Evolutionary conservation across 1,139 yeast genomes (phyloP).

Genomic region (Sugiyamaella grinbergsii): DNA sequence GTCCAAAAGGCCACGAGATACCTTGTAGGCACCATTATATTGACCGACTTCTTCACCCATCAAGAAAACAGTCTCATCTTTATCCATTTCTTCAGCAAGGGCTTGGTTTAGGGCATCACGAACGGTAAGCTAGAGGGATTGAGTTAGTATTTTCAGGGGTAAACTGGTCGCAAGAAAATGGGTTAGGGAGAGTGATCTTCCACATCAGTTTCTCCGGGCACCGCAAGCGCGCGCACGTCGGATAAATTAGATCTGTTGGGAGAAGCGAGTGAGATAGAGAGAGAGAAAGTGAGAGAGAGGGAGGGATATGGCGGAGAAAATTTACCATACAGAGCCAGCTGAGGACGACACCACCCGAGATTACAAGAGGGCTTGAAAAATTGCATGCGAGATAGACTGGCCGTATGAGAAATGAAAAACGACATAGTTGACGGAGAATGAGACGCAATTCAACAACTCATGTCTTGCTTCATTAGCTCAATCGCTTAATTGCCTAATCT

Average conservation of each 20-base stretch:
- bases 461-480: no score
- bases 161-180: neutral
- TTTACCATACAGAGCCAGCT: no score
- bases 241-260: neutral
- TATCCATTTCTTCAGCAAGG: conserved; percentile 95
- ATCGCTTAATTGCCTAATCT: no score
- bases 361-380: no score
- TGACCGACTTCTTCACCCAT: conserved; percentile 99
- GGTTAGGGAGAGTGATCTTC: conserved; percentile 1
- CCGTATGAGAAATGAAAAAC: no score
- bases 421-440: no score
- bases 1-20: conserved; percentile 92
- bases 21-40: conserved; percentile 98
- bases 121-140: conserved; percentile 60
- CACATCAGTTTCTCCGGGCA: no score
- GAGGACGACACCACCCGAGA: no score
- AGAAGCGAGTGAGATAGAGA: neutral
- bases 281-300: no score
- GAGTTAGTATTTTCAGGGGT: conserved; percentile 11
- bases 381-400: no score
- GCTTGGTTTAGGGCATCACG: conserved; percentile 97
- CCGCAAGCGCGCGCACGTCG: neutral
- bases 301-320: no score
- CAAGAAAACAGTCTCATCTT: conserved; percentile 89
- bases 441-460: no score